Percentiles rank a stretch among this genome's conserved stretches.
Evolutionary conservation across 1,139 yeast genomes (phyloP).

Genomic region (Diutina mesorugosa): DNA sequence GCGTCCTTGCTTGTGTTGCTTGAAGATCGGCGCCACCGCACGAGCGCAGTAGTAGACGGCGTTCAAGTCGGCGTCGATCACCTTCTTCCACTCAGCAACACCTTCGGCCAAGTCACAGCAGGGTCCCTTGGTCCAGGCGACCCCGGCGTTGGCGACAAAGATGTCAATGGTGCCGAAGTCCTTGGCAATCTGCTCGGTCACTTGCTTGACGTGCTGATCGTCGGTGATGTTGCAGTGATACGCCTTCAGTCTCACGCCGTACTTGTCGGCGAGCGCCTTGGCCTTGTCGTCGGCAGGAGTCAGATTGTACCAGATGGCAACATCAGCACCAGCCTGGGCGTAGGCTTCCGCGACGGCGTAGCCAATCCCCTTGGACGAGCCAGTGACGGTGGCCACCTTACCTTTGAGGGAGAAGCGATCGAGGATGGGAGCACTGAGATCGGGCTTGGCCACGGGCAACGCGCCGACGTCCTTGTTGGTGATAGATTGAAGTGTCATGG

Average conservation of each 20-base stretch:
- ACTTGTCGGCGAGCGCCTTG: slow-evolving; percentile 39
- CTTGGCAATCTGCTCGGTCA: slow-evolving; percentile 42
- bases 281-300: slow-evolving; percentile 20
- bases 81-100: slow-evolving; percentile 29
- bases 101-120: slow-evolving; percentile 37
- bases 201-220: slow-evolving; percentile 41
- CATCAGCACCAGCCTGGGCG: slow-evolving; percentile 87
- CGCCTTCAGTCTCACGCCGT: slow-evolving; percentile 57
- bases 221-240: slow-evolving; percentile 61
- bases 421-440: slow-evolving; percentile 13
- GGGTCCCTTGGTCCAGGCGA: slow-evolving; percentile 73
- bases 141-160: slow-evolving; percentile 86
- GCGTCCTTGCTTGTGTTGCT: slow-evolving; percentile 56
- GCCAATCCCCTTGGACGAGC: slow-evolving; percentile 82
- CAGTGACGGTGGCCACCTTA: slow-evolving; percentile 80
- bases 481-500: slow-evolving; percentile 7
- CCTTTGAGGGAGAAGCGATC: slow-evolving; percentile 62
- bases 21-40: slow-evolving; percentile 59
- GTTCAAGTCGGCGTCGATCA: slow-evolving; percentile 48
- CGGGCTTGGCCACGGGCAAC: slow-evolving; percentile 8
- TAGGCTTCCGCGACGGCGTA: slow-evolving; percentile 72
- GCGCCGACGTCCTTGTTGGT: slow-evolving; percentile 8
- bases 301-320: slow-evolving; percentile 61
- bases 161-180: slow-evolving; percentile 74
- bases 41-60: slow-evolving; percentile 72